phyloP scores from a whole-genome alignment of 2,329 filamentous ascomycete species.

The Trichoderma sp. region DNA sequence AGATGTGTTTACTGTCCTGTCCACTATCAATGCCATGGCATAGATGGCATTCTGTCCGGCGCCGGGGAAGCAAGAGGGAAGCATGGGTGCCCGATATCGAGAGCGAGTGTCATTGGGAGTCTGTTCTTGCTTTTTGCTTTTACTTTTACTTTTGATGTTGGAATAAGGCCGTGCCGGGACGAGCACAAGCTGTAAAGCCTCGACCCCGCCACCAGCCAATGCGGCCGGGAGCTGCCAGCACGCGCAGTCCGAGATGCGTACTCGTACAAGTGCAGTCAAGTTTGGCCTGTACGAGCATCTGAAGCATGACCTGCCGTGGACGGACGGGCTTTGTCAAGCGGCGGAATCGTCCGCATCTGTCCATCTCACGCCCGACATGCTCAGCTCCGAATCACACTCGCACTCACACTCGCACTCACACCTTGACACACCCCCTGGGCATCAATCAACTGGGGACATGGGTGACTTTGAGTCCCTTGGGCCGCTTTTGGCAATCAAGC shows the following conservation, averaged over 20 bases:
- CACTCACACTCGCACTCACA: background rate
- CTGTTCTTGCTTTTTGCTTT: background rate
- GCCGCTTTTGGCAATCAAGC: slow-evolving; percentile 12
- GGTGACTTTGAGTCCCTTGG: background rate
- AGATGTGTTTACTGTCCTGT: background rate
- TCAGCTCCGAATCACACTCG: background rate
- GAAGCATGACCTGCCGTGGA: background rate
- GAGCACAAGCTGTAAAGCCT: background rate
- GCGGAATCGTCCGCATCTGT: background rate
- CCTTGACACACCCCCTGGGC: slow-evolving; percentile 4
- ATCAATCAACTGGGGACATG: background rate
- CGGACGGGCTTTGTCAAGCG: background rate
- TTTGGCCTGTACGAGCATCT: background rate
- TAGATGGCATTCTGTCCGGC: background rate
- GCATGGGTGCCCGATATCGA: slow-evolving; percentile 6
- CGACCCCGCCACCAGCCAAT: slow-evolving; percentile 6
- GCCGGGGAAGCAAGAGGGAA: background rate
- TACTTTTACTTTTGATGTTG: background rate
- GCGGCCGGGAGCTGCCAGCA: slow-evolving; percentile 3
- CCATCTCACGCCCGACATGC: background rate
- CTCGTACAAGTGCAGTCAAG: background rate
- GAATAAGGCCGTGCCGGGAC: background rate
- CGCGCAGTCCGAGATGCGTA: background rate
- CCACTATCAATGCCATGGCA: background rate
- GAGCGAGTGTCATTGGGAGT: background rate